Base-by-base conservation (phyloP, 140 eudicot genomes). In the Senecio squalidus region DNA sequence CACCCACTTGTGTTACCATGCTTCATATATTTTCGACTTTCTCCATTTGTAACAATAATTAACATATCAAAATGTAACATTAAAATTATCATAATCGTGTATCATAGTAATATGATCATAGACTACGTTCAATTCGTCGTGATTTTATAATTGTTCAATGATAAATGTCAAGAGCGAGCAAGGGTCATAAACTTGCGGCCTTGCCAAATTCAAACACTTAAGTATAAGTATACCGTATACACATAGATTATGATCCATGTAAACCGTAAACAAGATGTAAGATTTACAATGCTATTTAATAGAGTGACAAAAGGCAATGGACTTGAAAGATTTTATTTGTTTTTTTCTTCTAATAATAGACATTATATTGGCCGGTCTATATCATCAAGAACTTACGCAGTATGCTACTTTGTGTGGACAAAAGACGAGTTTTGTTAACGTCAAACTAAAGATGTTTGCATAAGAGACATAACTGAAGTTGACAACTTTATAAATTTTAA, bases 1-100 rank as follows among this genome's bases (percentile, higher is more conserved):
- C 84, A 82, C 83, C 95, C 64, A 85, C 95, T 82, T 68, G 60
- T 63, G 24, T 56, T 55, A 73, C 75, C 34, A 68, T 66, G 67
- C 46, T 60, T 46, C 71, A 64, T 60, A 27, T 31, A 43, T 53
- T 52, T 34, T 13, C 41, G 66, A 69, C 68, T 64, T 79, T 68
- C 47, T 59, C 36, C 25, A 1, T 23, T 13, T 31, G 4, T 44
- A 2, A 9, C 54, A 22, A 30, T 23, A 44, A 56, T 16, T n/a
- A n/a, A 27, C 9, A 50, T 41, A 15, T 15, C 17, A 10, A 25
- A 26, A 24, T 51, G 13, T 27, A n/a, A 51, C 58, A 25, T 24
- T 13, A 14, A 3, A 24, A 25, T 25, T 24, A 52, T 50, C 9
- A 53, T 56, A 14, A 58, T 2, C n/a, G 8, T 25, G 3, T 0